Evolutionary conservation across 2,329 filamentous ascomycete species (phyloP).

Genomic region (Paraconiothyrium sp.): DNA sequence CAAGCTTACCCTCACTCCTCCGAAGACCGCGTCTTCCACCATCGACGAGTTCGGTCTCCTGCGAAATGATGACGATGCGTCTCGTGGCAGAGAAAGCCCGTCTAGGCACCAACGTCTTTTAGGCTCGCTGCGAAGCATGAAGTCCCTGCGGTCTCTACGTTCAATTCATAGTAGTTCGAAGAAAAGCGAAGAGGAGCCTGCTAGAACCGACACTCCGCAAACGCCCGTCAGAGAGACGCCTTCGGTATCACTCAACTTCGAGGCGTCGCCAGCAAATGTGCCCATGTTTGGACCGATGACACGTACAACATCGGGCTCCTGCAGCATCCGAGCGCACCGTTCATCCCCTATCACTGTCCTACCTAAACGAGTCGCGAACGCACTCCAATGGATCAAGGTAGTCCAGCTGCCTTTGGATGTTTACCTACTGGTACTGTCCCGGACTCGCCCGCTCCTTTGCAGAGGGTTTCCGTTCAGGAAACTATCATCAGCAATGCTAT

Average conservation of each 20-base stretch:
- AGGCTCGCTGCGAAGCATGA: slow-evolving; percentile 40
- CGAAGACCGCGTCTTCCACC: slow-evolving; percentile 2
- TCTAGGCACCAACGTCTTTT: slow-evolving; percentile 39
- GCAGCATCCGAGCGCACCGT: slow-evolving; percentile 32
- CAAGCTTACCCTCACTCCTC: slow-evolving; percentile 2
- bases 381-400: background rate
- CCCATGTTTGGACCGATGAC: slow-evolving; percentile 37
- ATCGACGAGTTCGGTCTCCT: slow-evolving; percentile 29
- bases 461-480: slow-evolving; percentile 31
- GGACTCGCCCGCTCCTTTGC: slow-evolving; percentile 40
- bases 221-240: slow-evolving; percentile 28
- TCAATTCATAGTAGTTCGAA: slow-evolving; percentile 32
- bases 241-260: slow-evolving; percentile 38
- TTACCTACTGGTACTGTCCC: slow-evolving; percentile 39
- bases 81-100: slow-evolving; percentile 33
- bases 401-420: slow-evolving; percentile 8
- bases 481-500: slow-evolving; percentile 16
- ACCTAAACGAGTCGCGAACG: slow-evolving; percentile 21
- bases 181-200: slow-evolving; percentile 15
- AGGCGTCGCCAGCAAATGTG: slow-evolving; percentile 34
- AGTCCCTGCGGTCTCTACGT: slow-evolving; percentile 35
- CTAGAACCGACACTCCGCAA: slow-evolving; percentile 20
- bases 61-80: slow-evolving; percentile 19
- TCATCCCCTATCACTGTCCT: slow-evolving; percentile 44
- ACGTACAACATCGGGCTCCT: slow-evolving; percentile 23